Conservation (phyloP, 257 asterid species). For the Catharanthus roseus region DNA sequence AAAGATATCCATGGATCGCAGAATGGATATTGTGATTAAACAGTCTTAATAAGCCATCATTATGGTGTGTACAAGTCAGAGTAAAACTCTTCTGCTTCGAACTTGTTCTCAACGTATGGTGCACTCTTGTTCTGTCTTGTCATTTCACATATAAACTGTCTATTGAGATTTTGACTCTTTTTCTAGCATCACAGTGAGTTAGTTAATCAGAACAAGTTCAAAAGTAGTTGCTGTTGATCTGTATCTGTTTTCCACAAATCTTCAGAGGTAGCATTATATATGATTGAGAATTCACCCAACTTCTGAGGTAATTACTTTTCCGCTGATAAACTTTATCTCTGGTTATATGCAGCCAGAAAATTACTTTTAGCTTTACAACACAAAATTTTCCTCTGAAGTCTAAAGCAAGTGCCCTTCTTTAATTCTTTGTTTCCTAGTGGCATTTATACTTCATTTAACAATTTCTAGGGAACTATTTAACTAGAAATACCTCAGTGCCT, state of each 20-base stretch:
- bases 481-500: neutral
- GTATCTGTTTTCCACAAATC: neutral
- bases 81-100: neutral
- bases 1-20: neutral
- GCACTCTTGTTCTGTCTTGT: neutral
- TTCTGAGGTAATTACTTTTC: neutral
- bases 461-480: neutral
- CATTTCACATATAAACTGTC: neutral
- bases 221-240: no score
- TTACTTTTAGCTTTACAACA: neutral
- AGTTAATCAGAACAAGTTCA: no score
- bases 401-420: neutral
- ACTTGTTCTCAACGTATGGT: neutral
- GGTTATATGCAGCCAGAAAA: neutral
- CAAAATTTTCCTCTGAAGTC: neutral
- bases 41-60: neutral
- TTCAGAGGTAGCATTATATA: neutral
- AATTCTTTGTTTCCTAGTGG: neutral
- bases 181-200: no score
- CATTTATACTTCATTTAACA: neutral
- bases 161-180: no score
- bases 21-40: neutral
- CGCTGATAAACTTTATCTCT: neutral
- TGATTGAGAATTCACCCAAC: neutral
- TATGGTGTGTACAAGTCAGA: neutral